Evolutionary conservation across 306 rosid genomes (phyloP).

Genomic region (Astragalus membranaceus): DNA sequence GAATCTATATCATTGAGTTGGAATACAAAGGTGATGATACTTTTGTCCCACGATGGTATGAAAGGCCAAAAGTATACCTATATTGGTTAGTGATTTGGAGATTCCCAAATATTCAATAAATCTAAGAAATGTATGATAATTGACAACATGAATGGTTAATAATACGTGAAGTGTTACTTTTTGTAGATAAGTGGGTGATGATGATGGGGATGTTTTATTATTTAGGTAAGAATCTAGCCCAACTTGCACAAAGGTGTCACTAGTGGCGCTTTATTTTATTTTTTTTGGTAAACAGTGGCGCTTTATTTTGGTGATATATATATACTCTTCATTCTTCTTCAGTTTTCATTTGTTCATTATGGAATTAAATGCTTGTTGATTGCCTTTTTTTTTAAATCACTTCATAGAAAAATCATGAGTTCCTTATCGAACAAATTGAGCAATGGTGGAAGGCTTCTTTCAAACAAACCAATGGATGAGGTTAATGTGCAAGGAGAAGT

Average conservation of each 20-base stretch:
- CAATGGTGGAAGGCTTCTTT: not conserved
- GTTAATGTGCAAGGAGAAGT: not conserved
- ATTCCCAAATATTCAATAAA: conserved; percentile 17
- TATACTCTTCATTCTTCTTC: conserved; percentile 4
- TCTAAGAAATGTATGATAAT: not conserved
- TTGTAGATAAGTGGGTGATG: not conserved
- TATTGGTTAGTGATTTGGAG: not conserved
- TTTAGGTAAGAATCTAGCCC: conserved; percentile 12
- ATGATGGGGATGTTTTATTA: not conserved
- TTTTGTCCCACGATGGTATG: not conserved
- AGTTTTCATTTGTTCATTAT: not conserved
- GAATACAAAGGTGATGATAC: not conserved
- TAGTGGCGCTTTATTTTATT: not conserved
- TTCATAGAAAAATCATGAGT: not conserved
- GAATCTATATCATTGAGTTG: not conserved
- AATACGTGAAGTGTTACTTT: not conserved
- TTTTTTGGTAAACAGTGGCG: not conserved
- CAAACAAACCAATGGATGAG: not conserved
- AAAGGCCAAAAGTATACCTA: conserved; percentile 10
- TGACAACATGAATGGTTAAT: not conserved
- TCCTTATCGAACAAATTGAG: not conserved
- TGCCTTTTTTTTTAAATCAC: not conserved
- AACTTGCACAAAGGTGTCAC: not conserved
- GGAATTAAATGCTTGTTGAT: not conserved
- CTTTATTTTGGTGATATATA: conserved; percentile 5